These are phyloP conservation scores for Fusarium tanahbumbuense DNA, from an alignment of 2,329 filamentous ascomycete genomes.

Conservation along the genomic window DNA sequence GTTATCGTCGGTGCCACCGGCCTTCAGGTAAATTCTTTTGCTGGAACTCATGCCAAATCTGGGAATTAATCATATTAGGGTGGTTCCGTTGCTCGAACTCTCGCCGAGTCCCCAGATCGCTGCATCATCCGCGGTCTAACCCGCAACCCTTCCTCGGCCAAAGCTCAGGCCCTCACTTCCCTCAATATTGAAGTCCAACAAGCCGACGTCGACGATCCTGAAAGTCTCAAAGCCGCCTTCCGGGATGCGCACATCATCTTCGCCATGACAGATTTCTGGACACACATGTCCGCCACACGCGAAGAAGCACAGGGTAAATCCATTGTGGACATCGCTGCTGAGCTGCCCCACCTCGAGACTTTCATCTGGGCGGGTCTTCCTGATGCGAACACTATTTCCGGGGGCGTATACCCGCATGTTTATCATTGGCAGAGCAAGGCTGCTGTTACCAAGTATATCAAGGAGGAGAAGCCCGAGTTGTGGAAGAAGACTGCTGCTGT, in stretches of 20 bases:
- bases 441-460: neutral
- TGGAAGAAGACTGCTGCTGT: constrained; percentile 8
- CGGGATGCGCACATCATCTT: neutral
- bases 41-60: too few species aligned
- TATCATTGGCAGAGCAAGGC: constrained; percentile 21
- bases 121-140: neutral
- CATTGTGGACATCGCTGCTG: constrained; percentile 4
- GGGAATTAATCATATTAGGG: neutral
- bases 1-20: constrained; percentile 1
- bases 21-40: neutral
- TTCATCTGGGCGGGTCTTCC: constrained; percentile 12
- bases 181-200: neutral
- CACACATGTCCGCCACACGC: constrained; percentile 1
- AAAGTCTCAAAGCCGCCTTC: neutral
- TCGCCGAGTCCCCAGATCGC: neutral
- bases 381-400: neutral
- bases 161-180: neutral
- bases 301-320: constrained; percentile 4
- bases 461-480: neutral
- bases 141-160: neutral
- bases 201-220: neutral
- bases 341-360: neutral
- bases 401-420: neutral
- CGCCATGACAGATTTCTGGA: constrained; percentile 19
- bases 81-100: neutral